Evolutionary conservation across 164 flowering plant species (phyloP).

Genomic region (Akebia trifoliata): DNA sequence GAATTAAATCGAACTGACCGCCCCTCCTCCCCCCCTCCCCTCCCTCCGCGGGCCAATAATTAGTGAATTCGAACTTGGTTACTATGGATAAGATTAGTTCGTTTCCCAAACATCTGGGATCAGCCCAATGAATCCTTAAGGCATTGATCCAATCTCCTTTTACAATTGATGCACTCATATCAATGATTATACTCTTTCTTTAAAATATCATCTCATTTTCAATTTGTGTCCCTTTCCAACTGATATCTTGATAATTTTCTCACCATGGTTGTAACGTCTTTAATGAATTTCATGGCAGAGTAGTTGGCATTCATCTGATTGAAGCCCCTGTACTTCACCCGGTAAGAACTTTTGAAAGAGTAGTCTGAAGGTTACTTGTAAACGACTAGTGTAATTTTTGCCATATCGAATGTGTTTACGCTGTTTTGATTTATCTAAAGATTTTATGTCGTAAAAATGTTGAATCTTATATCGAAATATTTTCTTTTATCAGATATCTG

Average conservation of each 20-base stretch:
- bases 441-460: neutral
- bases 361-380: neutral
- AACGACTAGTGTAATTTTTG: neutral
- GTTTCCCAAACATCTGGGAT: too few relatives aligned
- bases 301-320: slow-evolving; percentile 72
- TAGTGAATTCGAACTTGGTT: too few relatives aligned
- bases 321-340: slow-evolving; percentile 90
- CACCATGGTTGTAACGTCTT: slow-evolving; percentile 21
- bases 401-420: neutral
- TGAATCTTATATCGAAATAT: neutral
- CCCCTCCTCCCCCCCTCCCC: too few relatives aligned
- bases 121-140: too few relatives aligned
- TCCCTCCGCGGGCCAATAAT: too few relatives aligned
- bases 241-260: neutral
- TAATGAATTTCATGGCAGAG: slow-evolving; percentile 51
- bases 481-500: slow-evolving; percentile 50
- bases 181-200: neutral
- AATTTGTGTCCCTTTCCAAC: neutral
- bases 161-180: too few relatives aligned
- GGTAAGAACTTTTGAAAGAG: slow-evolving; percentile 35
- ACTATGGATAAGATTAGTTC: too few relatives aligned
- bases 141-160: too few relatives aligned
- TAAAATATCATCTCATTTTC: neutral
- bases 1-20: too few relatives aligned
- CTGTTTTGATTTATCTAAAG: neutral